These are phyloP conservation scores for Colletotrichum sp. DNA, from an alignment of 2,329 filamentous ascomycete species.

Conservation along the genomic window DNA sequence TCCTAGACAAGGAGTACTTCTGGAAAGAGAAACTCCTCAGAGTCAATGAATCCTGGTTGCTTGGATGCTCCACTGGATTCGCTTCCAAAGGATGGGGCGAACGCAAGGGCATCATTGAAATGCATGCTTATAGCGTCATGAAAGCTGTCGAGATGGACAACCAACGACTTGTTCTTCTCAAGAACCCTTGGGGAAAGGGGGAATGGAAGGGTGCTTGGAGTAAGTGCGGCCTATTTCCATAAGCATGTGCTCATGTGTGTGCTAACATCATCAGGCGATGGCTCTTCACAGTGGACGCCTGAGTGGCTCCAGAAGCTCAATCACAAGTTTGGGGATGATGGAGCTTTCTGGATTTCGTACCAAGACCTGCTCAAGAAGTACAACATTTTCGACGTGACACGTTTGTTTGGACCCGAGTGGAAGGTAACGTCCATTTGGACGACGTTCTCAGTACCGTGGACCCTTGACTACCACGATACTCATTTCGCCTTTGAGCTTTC, in stretches of 20 bases:
- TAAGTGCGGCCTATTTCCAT: conserved; percentile 19
- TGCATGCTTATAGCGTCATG: conserved; percentile 67
- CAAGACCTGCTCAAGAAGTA: conserved; percentile 50
- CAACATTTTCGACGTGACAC: conserved; percentile 47
- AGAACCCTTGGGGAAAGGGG: conserved; percentile 81
- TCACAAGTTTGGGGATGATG: conserved; percentile 73
- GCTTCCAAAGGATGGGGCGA: conserved; percentile 50
- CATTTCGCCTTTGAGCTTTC: conserved; percentile 58
- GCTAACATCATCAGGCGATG: conserved; percentile 56
- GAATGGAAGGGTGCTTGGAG: conserved; percentile 86
- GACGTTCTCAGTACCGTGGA: conserved; percentile 60
- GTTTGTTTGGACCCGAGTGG: conserved; percentile 58
- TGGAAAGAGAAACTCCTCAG: conserved; percentile 81
- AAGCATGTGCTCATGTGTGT: neutral
- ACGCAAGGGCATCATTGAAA: conserved; percentile 61
- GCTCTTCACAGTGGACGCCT: conserved; percentile 75
- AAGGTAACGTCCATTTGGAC: conserved; percentile 53
- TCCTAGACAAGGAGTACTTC: conserved; percentile 72
- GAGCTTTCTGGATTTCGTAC: conserved; percentile 55
- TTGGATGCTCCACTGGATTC: conserved; percentile 62
- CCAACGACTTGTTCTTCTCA: conserved; percentile 67
- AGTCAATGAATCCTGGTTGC: conserved; percentile 79
- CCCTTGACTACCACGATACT: conserved; percentile 57
- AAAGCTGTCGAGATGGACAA: conserved; percentile 64
- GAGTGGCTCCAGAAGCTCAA: conserved; percentile 72